These are phyloP conservation scores for Mortierella claussenii DNA, from an alignment of 192 early-diverging fungal species.

Conservation along the genomic window DNA sequence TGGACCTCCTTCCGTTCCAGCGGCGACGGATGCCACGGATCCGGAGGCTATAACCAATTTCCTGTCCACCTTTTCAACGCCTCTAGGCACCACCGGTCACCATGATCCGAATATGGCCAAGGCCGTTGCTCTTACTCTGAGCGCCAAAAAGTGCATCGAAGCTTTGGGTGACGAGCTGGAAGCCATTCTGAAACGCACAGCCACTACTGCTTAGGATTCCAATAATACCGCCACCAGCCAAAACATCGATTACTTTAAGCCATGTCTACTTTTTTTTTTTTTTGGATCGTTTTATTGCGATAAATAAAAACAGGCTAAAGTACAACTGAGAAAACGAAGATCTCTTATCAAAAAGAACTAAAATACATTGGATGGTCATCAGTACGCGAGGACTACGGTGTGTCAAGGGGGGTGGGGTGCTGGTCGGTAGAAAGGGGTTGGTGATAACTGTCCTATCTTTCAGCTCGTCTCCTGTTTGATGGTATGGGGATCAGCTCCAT, in stretches of 20 bases:
- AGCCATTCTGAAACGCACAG: slow-evolving; percentile 16
- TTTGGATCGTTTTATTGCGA: background rate
- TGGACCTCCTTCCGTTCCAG: background rate
- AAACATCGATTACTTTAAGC: no score
- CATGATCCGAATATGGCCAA: background rate
- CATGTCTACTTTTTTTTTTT: background rate
- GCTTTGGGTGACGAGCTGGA: slow-evolving; percentile 25
- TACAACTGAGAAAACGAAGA: background rate
- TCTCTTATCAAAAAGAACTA: background rate
- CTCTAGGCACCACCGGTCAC: background rate
- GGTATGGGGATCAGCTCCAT: background rate
- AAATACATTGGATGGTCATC: no score
- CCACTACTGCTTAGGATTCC: slow-evolving; percentile 8
- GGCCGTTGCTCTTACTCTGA: slow-evolving; percentile 3
- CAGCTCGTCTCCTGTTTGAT: slow-evolving; percentile 40
- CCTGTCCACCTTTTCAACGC: no score
- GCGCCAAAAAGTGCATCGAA: slow-evolving; percentile 27
- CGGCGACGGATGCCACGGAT: background rate
- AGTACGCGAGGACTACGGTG: no score
- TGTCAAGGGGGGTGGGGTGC: no score
- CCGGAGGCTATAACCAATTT: no score
- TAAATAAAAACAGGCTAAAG: background rate
- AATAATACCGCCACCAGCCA: background rate
- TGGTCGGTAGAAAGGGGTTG: no score
- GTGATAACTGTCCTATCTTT: no score